These are phyloP conservation scores for Sugiyamaella lignohabitans DNA, from an alignment of 805 yeast genomes.

Conservation along the genomic window DNA sequence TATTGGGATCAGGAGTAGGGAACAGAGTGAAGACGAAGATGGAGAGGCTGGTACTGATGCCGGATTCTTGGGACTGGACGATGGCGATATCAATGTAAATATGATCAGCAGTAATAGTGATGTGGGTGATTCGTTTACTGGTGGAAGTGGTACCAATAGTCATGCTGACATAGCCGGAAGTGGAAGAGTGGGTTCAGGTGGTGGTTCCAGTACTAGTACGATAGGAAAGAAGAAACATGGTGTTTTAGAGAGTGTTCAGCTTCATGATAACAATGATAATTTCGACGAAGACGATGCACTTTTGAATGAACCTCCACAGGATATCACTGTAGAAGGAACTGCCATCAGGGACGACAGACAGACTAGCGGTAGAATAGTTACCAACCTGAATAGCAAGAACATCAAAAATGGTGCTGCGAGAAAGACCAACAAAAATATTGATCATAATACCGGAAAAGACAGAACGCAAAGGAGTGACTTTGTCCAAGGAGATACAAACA, in stretches of 20 bases:
- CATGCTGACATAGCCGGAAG: background rate
- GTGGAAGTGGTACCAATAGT: background rate
- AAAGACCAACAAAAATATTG: background rate
- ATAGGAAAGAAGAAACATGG: slow-evolving; percentile 1
- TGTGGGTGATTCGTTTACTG: slow-evolving; percentile 3
- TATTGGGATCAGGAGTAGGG: slow-evolving; percentile 6
- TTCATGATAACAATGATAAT: slow-evolving; percentile 1
- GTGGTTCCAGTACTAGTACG: background rate
- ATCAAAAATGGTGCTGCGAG: background rate
- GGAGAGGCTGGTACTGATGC: slow-evolving; percentile 13
- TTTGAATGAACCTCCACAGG: slow-evolving; percentile 28
- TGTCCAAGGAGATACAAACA: background rate
- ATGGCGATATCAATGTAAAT: background rate
- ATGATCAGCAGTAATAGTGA: slow-evolving; percentile 11
- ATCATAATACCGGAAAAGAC: background rate
- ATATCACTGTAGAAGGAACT: slow-evolving; percentile 23
- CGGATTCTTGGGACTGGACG: background rate
- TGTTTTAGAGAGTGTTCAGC: slow-evolving; percentile 3
- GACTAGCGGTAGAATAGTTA: background rate
- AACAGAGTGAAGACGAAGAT: slow-evolving; percentile 10
- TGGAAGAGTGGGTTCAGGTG: background rate
- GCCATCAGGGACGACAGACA: too few relatives aligned
- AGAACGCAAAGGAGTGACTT: background rate
- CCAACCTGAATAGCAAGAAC: background rate
- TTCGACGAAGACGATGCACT: background rate